Conservation (phyloP, 768 basidiomycete genomes). For the Leccinum incarnatum region DNA sequence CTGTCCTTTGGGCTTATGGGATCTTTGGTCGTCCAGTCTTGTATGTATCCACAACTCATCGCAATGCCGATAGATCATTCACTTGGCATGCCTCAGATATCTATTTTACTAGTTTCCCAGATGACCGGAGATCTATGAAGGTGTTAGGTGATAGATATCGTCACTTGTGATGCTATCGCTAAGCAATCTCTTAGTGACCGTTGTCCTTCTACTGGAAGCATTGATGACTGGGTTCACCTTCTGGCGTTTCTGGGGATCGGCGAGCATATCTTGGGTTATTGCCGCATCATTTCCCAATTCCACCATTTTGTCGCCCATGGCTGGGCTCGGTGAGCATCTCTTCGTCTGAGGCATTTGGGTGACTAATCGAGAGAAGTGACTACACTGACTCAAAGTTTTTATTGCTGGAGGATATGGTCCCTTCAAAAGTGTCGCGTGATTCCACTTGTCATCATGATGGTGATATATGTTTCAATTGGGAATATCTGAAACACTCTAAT, state of each 20-base stretch:
- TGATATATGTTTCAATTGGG: too few relatives aligned
- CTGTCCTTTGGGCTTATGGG: constrained; percentile 16
- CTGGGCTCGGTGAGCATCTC: too few relatives aligned
- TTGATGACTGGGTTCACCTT: not conserved
- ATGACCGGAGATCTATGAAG: not conserved
- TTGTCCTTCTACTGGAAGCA: not conserved
- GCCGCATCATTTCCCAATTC: too few relatives aligned
- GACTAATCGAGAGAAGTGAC: too few relatives aligned
- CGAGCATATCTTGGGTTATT: too few relatives aligned
- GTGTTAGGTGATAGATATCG: not conserved
- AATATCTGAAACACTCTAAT: not conserved
- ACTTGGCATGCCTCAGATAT: not conserved
- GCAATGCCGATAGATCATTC: not conserved
- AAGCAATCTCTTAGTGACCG: not conserved
- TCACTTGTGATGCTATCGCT: not conserved
- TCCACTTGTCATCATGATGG: too few relatives aligned
- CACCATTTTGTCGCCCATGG: not conserved
- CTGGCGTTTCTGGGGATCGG: not conserved
- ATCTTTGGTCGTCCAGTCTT: not conserved
- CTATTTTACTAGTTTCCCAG: not conserved
- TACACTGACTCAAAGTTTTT: too few relatives aligned
- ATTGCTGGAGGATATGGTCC: too few relatives aligned
- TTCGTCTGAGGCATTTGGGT: too few relatives aligned
- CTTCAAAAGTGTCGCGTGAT: too few relatives aligned
- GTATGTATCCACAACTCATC: too few relatives aligned